A percentile compares a stretch with the other conserved stretches of the same genome.
phyloP scores from a whole-genome alignment of 139 green algal genomes.

The Zygnema circumcarinatum region DNA sequence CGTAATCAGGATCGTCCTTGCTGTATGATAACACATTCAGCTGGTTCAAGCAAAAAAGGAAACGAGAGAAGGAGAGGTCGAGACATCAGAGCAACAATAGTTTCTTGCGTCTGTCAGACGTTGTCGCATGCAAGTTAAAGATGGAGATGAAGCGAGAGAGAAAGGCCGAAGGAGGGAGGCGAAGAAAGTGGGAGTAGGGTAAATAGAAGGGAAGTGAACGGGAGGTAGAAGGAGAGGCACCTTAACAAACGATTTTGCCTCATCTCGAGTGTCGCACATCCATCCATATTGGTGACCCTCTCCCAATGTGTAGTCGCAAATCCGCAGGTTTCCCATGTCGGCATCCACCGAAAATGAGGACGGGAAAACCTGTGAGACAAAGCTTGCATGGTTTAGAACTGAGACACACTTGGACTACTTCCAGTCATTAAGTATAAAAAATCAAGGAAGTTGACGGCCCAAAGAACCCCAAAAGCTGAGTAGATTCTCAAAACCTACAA shows the following conservation, averaged over 20 bases:
- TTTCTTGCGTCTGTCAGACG: too few relatives aligned
- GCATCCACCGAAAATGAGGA: constrained; percentile 3
- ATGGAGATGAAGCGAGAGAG: too few relatives aligned
- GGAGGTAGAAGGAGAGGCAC: neutral
- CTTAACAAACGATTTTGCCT: constrained; percentile 13
- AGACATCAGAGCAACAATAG: constrained; percentile 7
- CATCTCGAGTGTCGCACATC: constrained; percentile 4
- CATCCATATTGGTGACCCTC: constrained; percentile 22
- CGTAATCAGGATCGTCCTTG: constrained; percentile 56
- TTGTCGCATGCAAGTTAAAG: too few relatives aligned
- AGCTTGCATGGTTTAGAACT: neutral
- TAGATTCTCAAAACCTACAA: too few relatives aligned
- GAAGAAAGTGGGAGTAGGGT: neutral
- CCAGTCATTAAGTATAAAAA: too few relatives aligned
- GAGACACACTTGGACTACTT: too few relatives aligned
- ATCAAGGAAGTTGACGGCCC: too few relatives aligned
- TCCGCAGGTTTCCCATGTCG: constrained; percentile 13
- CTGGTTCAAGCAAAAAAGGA: constrained; percentile 1
- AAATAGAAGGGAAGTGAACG: neutral
- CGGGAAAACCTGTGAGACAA: too few relatives aligned
- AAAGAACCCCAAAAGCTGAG: too few relatives aligned
- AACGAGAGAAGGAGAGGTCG: neutral
- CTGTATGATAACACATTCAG: constrained; percentile 41
- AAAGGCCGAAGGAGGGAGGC: too few relatives aligned
- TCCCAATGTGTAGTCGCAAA: constrained; percentile 3